Percentiles rank a stretch among this genome's conserved stretches.
These are phyloP conservation scores for Clarireedia sp. DNA, from an alignment of 2,329 filamentous ascomycete species.

Conservation along the genomic window DNA sequence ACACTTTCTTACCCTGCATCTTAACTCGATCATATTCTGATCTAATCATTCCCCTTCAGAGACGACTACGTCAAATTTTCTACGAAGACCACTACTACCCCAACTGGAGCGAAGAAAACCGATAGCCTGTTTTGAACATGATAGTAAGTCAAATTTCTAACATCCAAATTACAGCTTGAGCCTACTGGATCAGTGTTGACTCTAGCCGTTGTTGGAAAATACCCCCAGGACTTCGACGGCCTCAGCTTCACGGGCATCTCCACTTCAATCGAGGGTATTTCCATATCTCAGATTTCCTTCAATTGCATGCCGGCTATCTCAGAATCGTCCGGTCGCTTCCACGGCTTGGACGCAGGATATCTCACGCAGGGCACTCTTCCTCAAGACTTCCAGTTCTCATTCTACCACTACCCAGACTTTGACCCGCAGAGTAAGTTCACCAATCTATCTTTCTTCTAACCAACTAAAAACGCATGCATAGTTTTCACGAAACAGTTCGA, in stretches of 20 bases:
- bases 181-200: not conserved
- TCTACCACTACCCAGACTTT: too few species aligned
- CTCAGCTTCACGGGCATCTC: not conserved
- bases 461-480: too few species aligned
- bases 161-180: too few species aligned
- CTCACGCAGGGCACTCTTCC: too few species aligned
- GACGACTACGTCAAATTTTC: constrained; percentile 1
- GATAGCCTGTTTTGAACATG: not conserved
- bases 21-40: not conserved
- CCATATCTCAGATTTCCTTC: not conserved
- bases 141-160: not conserved
- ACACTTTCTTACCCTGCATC: too few species aligned
- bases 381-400: too few species aligned
- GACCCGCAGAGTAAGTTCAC: too few species aligned
- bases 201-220: not conserved
- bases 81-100: constrained; percentile 1
- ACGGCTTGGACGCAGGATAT: too few species aligned
- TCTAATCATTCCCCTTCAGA: not conserved
- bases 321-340: not conserved
- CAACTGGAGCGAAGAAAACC: constrained; percentile 2
- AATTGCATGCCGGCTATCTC: not conserved
- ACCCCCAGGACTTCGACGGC: not conserved
- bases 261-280: not conserved
- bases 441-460: too few species aligned
- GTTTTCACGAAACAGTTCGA: not conserved